Percentiles rank a stretch among this genome's conserved stretches.
Conservation (phyloP, 805 yeast species). For the Cyberlindnera nakhonratchasimensis region DNA sequence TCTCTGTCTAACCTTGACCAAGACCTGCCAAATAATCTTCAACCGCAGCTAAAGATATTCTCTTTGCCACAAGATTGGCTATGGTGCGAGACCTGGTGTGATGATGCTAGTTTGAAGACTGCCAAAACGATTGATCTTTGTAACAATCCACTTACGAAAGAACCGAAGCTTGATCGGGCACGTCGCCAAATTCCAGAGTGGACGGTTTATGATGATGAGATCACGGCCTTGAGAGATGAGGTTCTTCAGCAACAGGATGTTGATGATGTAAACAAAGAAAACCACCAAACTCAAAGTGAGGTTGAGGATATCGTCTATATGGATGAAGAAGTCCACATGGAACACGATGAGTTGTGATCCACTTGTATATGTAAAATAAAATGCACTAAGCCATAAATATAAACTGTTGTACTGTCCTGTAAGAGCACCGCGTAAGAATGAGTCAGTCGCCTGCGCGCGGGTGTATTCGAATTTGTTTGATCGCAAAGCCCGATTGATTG, state of each 20-base stretch:
- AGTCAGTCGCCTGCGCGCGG: too few species aligned
- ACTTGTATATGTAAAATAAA: neutral
- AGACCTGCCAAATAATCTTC: conserved; percentile 89
- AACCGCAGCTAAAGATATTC: conserved; percentile 58
- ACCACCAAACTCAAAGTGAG: neutral
- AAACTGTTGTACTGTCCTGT: too few species aligned
- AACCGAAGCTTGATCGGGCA: conserved; percentile 73
- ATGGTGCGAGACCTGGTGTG: conserved; percentile 95
- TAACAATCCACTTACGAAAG: conserved; percentile 79
- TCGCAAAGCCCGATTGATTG: too few species aligned
- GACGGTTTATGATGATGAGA: conserved; percentile 59
- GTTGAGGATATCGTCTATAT: neutral
- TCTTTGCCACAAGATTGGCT: conserved; percentile 82
- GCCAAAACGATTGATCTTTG: conserved; percentile 85
- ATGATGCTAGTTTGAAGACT: conserved; percentile 50
- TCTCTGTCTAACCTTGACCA: conserved; percentile 86
- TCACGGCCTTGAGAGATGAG: conserved; percentile 32
- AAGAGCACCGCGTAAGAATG: too few species aligned
- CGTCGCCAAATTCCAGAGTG: conserved; percentile 77
- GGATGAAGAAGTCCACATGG: neutral
- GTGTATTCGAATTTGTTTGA: too few species aligned
- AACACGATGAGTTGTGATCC: conserved; percentile 11
- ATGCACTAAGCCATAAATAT: too few species aligned
- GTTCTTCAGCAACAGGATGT: conserved; percentile 9
- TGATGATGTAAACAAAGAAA: neutral